A percentile compares a stretch with the other conserved stretches of the same genome.
Conservation (phyloP, 768 basidiomycete genomes). For the Suillus placidus region DNA sequence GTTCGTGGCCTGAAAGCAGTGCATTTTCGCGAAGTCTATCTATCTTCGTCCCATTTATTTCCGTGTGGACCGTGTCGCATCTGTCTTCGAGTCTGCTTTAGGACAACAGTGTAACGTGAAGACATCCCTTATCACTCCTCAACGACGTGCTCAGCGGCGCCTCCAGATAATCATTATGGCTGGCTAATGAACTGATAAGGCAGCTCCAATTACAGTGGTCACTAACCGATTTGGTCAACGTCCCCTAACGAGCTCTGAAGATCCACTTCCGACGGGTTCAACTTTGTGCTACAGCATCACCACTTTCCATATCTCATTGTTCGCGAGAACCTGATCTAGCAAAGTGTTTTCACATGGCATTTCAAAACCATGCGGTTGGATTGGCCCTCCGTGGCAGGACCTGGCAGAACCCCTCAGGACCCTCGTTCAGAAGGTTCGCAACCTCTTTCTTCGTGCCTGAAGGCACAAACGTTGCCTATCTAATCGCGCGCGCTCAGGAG, state of each 20-base stretch:
- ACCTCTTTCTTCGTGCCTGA: background rate
- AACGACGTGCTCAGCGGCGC: background rate
- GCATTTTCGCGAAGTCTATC: conserved; percentile 16
- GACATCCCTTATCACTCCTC: background rate
- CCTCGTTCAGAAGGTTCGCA: background rate
- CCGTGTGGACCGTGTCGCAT: background rate
- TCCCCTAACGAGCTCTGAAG: background rate
- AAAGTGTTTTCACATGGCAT: background rate
- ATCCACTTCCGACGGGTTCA: background rate
- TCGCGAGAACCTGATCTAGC: background rate
- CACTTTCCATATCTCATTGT: background rate
- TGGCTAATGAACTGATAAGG: background rate
- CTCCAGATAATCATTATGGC: background rate
- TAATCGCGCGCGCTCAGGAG: background rate
- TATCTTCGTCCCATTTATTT: conserved; percentile 7
- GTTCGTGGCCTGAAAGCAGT: conserved; percentile 1
- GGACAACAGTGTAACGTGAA: background rate
- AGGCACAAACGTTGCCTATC: background rate
- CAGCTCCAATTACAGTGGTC: background rate
- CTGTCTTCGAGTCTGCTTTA: background rate
- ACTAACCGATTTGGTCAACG: background rate
- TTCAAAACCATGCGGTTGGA: background rate
- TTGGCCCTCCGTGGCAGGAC: background rate
- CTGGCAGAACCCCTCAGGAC: background rate
- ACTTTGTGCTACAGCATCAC: background rate